Base-by-base conservation (phyloP, 1,284 basidiomycete genomes). In the Thelephora terrestris region DNA sequence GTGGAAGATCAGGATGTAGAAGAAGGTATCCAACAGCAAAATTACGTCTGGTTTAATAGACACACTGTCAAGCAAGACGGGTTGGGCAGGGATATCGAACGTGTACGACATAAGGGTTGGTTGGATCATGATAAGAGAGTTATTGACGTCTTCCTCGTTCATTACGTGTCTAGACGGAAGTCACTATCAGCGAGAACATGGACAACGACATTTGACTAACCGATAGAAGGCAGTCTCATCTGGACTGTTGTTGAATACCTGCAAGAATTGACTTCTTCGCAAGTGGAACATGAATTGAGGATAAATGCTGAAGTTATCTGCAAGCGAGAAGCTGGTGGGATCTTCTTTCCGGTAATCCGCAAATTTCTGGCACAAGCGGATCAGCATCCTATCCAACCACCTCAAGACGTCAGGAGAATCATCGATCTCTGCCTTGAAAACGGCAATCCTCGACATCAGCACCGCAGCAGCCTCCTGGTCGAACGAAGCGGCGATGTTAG, bases 271-370 rank as follows among this genome's bases (percentile, higher is more conserved):
- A 73, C 89, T 92, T 63, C 96, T 74, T 50, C 96, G 79, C 52
- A 99, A 69, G 69, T 99, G 96, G 85, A 99, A 99, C 96, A 99
- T 99, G 74, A 99, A 99, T 66, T 99, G 96, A 29, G 96, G 96
- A 68, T 99, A 99, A 61, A 99, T 99, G 65, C 89, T 92, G 69
- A 99, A 99, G 67, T 95, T 95, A 61, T 97, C 93, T 52, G 82
- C 76, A 55, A 99, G 73, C 55, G 93, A 76, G 79, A 99, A 99
- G 65, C 85, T 91, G 45, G 85, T 81, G 4, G 95, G 91, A 62
- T 99, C 96, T 68, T 99, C 96, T 71, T 99, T 99, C 61, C 93
- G 75, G 65, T 99, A 99, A 65, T 98, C 94, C 49, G 96, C 96
- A 63, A 99, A 99, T 76, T 99, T 99, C 72, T 99, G 96, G 70